Evolutionary conservation across 352 stramenopile species (phyloP).

Genomic region (Phytopythium sindhum): DNA sequence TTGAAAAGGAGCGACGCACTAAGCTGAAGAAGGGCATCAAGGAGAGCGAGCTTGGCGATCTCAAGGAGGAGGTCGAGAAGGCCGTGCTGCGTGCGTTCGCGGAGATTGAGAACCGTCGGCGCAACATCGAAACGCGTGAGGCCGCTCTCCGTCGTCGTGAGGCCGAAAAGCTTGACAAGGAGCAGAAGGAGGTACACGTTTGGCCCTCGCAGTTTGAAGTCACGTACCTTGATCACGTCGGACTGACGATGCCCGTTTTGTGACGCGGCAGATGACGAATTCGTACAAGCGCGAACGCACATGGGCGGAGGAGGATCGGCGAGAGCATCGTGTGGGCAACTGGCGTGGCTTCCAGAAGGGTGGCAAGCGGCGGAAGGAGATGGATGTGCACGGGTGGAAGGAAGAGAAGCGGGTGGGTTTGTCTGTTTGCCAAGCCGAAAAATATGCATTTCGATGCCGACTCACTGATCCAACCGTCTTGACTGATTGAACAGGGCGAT

Average conservation of each 20-base stretch:
- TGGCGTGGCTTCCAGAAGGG: conserved; percentile 80
- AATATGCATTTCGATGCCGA: not conserved
- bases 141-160: conserved; percentile 63
- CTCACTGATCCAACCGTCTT: not conserved
- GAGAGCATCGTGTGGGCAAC: conserved; percentile 75
- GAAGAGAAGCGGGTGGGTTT: conserved; percentile 56
- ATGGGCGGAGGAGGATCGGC: conserved; percentile 74
- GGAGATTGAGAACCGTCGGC: conserved; percentile 73
- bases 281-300: conserved; percentile 74
- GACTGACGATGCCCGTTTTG: not conserved
- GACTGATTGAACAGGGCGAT: conserved; percentile 25
- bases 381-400: conserved; percentile 55
- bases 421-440: not conserved
- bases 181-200: conserved; percentile 52
- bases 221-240: not conserved
- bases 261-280: conserved; percentile 19
- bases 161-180: conserved; percentile 69
- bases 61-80: conserved; percentile 67
- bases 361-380: conserved; percentile 62
- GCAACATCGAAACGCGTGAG: conserved; percentile 76
- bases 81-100: conserved; percentile 81
- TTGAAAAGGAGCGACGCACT: conserved; percentile 65
- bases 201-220: not conserved
- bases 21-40: conserved; percentile 85
- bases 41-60: conserved; percentile 58